Evolutionary conservation across 805 yeast species (phyloP), one percentile per base, ranked within the genome.

Genomic region (Candida patagonica): DNA sequence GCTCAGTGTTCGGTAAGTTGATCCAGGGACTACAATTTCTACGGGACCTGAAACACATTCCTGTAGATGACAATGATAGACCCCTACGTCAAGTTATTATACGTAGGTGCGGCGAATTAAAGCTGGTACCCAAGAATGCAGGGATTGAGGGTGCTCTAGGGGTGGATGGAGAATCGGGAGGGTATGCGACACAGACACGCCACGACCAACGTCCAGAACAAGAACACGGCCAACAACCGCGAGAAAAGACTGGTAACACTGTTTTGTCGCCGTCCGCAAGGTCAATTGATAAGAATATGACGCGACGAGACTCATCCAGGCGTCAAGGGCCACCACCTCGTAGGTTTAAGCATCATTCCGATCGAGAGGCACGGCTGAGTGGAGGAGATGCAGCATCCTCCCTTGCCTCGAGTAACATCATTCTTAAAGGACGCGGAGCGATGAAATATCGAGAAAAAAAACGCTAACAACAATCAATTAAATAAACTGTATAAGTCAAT

Each of bases 41-140:
- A 4, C 15, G 30, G n/a, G 34, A 38, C 3, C 34, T 50, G 22
- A 41, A 33, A 15, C 37, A 44, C 2, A 41, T 50, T 2, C 20
- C 27, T 6, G 52, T 48, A 4, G 50, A 50, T 27, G 43, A 41
- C 1, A 21, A 43, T 15, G 51, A 50, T 34, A 19, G 23, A n/a
- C 54, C 54, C 2, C 13, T 49, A 6, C 48, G 47, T 19, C 43
- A 42, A 16, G 52, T 50, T 2, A 21, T 36, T n/a, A 47, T 50
- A 15, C 31, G 40, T 5, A 31, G 51, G 27, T 40, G 48, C 17
- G 54, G 52, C 7, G 26, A 36, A 29, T 25, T 49, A 15, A 40
- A 46, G 38, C 33, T 41, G 35, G 37, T 21, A 25, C n/a, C n/a
- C n/a, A n/a, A n/a, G n/a, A n/a, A n/a, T n/a, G n/a, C n/a, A n/a